Evolutionary conservation across 176 grass and related monocot species (phyloP), one percentile per base, ranked within the genome.

Genomic region (Cocos nucifera): DNA sequence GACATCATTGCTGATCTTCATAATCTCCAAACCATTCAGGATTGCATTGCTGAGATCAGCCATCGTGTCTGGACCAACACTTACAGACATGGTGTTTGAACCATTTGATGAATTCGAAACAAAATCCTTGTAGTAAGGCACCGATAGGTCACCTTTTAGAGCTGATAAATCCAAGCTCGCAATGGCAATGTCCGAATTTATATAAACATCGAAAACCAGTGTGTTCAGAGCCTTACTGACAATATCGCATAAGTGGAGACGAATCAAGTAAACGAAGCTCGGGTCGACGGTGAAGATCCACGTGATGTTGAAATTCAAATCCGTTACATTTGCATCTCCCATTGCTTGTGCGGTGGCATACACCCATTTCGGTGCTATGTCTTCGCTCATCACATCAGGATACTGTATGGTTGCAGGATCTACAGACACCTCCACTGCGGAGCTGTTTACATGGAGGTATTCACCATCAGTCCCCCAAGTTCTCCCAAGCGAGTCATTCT

Each of bases 61-160:
- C 60, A 63, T 0, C 5, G 35, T 22, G 10, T 63, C 60, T 21
- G 60, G 60, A 63, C 60, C 60, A 20, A 63, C 60, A 22, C 60
- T 49, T 3, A 63, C 60, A 22, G 60, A 48, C 19, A 63, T 15
- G 18, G 32, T 49, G 9, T 21, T 63, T 2, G 60, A 63, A 48
- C 19, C 32, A 49, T 63, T 20, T 20, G 35, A 63, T n/a, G 60
- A 63, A 35, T 63, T 63, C 12, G 60, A 48, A 20, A 63, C 60
- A 49, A 63, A 63, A 63, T 63, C 60, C 60, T 63, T 63, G 60
- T 63, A 63, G 60, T 63, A 63, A 18, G 60, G 60, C n/a, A 49
- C 17, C 9, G 60, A 48, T 21, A 63, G 15, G 12, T 49, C 60
- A 63, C 60, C 60, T 19, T 63, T 63, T 19, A 63, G 18, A 12